Percentiles rank a stretch among this genome's conserved stretches.
Evolutionary conservation across 2,329 filamentous ascomycete genomes (phyloP).

Genomic region (Alternaria gansuensis): DNA sequence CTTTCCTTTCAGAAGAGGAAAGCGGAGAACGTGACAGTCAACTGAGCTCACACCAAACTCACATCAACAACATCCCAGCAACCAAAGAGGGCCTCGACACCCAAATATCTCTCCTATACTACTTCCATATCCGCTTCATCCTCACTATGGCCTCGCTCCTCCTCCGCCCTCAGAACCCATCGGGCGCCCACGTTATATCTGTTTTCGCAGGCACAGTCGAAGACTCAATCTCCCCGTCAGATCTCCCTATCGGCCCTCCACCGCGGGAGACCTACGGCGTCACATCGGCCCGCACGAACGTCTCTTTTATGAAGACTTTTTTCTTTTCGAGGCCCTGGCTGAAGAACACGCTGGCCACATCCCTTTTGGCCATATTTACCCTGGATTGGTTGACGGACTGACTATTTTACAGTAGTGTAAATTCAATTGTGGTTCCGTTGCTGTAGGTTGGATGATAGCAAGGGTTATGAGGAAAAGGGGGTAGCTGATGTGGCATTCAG

Average conservation of each 20-base stretch:
- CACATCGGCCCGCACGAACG: conserved; percentile 39
- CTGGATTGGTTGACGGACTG: conserved; percentile 47
- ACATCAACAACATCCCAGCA: conserved; percentile 27
- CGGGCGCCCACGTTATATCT: conserved; percentile 44
- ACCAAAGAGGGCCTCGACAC: conserved; percentile 50
- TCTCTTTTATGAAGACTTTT: conserved; percentile 49
- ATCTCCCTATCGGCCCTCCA: conserved; percentile 43
- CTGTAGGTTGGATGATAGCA: conserved; percentile 33
- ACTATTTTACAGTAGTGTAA: conserved; percentile 34
- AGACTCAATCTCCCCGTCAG: conserved; percentile 32
- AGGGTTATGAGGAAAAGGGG: conserved; percentile 5
- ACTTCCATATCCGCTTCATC: conserved; percentile 54
- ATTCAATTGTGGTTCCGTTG: conserved; percentile 44
- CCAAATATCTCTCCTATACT: conserved; percentile 47
- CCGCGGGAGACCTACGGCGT: conserved; percentile 36
- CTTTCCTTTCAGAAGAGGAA: background rate
- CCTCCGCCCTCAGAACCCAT: conserved; percentile 26
- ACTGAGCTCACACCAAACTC: background rate
- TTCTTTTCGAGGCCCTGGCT: conserved; percentile 38
- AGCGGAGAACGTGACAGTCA: no score
- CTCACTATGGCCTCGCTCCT: conserved; percentile 49
- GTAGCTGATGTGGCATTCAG: conserved; percentile 27
- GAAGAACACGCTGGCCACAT: conserved; percentile 35
- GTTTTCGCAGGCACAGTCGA: conserved; percentile 48
- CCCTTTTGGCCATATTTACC: conserved; percentile 45